Evolutionary conservation across 495 filamentous ascomycete genomes (phyloP), one percentile per base, ranked within the genome.

Genomic region (Cladorrhinum samala): DNA sequence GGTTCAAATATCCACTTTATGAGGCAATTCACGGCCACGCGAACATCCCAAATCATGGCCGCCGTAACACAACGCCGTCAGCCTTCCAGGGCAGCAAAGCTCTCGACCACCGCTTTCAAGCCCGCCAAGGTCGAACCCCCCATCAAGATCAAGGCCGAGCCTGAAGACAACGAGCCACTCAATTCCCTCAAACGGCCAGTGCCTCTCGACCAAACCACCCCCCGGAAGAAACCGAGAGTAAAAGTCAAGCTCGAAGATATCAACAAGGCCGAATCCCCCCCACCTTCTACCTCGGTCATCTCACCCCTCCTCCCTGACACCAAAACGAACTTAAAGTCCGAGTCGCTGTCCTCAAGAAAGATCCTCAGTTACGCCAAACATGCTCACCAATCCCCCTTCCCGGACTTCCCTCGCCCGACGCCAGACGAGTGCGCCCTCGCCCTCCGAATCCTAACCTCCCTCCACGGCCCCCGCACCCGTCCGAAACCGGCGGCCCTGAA

Each of bases 361-460:
- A 5, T 33, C 27, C 27, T 33, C 27, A 11, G 6, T 11, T 33
- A 33, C 27, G 11, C 27, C 5, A 33, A 33, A 33, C 27, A 33
- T 11, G 57, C 62, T 33, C 58, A 62, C 11, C 50, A 52, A 39
- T 74, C 78, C 1, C 91, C 90, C 0, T 96, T 83, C 61, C 87
- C 88, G 0, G 69, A 84, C 25, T 85, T 80, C 63, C 52, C 68
- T 6, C 81, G 74, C 52, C 91, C 91, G 0, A 89, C 85, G 0
- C 62, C 81, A 0, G 77, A 81, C n/a, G 85, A 89, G 60, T 91
- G 87, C 61, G 70, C 80, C 52, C 74, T 83, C 44, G 85, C 92
- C 23, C 78, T 83, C 49, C 66, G 72, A 0, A 74, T 92, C 11
- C 77, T 96, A 0, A 72, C 83, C 1, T 68, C 68, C 19, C 63